Evolutionary conservation across 805 yeast species (phyloP), one percentile per base, ranked within the genome.

Genomic region (Zygoascus ofunaensis): DNA sequence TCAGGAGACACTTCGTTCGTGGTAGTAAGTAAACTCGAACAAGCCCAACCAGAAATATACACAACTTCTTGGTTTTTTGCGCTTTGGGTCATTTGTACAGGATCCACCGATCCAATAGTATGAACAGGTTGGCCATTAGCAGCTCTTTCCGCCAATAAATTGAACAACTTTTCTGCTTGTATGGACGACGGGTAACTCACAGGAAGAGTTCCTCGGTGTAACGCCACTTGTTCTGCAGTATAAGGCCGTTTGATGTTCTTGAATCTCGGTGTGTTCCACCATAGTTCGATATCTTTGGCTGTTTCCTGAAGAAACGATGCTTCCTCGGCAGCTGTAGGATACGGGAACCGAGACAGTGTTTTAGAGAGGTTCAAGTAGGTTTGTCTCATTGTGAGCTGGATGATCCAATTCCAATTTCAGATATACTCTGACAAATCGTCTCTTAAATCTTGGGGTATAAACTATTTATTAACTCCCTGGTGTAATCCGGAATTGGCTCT

Each of bases 1-100:
- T 79, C 84, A 1, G 82, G 80, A 2, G 77, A 71, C 2, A 76
- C 80, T 51, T 79, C 83, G 54, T 77, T 73, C 2, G 82, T 78
- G 3, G 80, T 69, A 5, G 80, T 77, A 48, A 77, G 55, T 1
- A 74, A 70, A 19, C 76, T 66, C 1, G 79, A 74, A 39, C 74
- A 74, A 2, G 79, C 84, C 78, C 79, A 79, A 1, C 83, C 83
- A 24, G 79, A 73, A 28, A 74, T 72, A 55, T 73, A 80, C 5
- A 70, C 66, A 18, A 68, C 74, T 54, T 73, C 76, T 53, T 76
- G 76, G 48, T 73, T 70, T 43, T 62, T 63, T 2, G 77, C 73
- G 48, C 72, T 64, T 54, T 79, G 82, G 4, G 80, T 58, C 70
- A 77, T 72, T 48, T 78, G 80, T 5, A 74, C 74, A 3, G 84